Evolutionary conservation across 768 basidiomycete species (phyloP).

Genomic region (Coprinopsis strossmayeri): DNA sequence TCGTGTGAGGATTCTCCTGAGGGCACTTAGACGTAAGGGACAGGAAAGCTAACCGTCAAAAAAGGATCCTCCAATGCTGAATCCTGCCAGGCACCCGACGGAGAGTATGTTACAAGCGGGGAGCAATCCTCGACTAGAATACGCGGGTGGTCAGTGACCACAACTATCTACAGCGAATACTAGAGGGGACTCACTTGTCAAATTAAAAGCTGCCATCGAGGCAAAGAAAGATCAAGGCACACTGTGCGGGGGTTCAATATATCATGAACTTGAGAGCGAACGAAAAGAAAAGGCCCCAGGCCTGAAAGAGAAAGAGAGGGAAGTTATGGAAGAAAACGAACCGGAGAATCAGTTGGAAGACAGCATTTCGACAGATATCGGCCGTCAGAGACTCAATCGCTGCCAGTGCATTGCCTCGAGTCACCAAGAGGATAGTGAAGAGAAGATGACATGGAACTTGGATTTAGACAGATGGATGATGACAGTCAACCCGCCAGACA

Average conservation of each 20-base stretch:
- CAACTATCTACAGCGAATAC: too few species aligned
- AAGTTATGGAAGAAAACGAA: constrained; percentile 15
- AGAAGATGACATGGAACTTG: constrained; percentile 2
- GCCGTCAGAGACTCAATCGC: not conserved
- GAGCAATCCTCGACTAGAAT: constrained; percentile 59
- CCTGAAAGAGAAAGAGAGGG: constrained; percentile 13
- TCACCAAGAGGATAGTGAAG: not conserved
- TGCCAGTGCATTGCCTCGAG: not conserved
- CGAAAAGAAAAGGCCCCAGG: constrained; percentile 8
- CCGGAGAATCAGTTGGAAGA: not conserved
- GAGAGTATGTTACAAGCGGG: constrained; percentile 45
- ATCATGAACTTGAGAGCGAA: constrained; percentile 14
- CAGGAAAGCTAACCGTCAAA: constrained; percentile 24
- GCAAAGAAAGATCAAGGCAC: constrained; percentile 20
- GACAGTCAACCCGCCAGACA: not conserved
- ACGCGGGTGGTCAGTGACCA: too few species aligned
- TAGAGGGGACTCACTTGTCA: constrained; percentile 31
- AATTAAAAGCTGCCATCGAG: constrained; percentile 44
- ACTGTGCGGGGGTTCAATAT: constrained; percentile 5
- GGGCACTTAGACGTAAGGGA: not conserved
- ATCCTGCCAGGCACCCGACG: constrained; percentile 45
- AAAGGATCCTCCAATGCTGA: constrained; percentile 32
- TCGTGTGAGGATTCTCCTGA: not conserved
- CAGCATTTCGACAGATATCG: constrained; percentile 3
- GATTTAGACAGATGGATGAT: constrained; percentile 1